phyloP scores from a whole-genome alignment of 2,329 filamentous ascomycete genomes.

The Periconia sp. region DNA sequence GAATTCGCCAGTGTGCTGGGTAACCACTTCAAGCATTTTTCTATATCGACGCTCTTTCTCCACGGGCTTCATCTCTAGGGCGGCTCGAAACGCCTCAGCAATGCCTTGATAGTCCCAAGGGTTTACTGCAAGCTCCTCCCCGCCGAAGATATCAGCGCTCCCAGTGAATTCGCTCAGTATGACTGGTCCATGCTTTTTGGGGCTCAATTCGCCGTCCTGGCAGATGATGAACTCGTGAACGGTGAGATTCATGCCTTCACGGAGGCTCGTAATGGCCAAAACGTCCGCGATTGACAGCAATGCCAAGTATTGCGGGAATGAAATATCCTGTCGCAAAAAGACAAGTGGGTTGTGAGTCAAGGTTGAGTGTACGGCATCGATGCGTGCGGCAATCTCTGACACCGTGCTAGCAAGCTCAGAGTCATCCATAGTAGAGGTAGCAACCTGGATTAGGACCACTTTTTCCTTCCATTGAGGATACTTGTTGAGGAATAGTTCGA shows the following conservation, averaged over 20 bases:
- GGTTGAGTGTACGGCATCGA: conserved; percentile 90
- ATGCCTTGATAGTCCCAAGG: conserved; percentile 94
- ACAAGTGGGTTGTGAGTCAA: conserved; percentile 91
- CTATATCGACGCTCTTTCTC: conserved; percentile 79
- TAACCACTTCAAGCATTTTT: conserved; percentile 74
- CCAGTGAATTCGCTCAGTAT: conserved; percentile 96
- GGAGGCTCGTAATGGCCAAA: conserved; percentile 91
- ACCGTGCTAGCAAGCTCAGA: conserved; percentile 86
- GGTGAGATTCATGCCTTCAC: conserved; percentile 96
- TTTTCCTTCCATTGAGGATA: conserved; percentile 88
- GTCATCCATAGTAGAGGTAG: conserved; percentile 87
- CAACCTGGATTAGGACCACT: conserved; percentile 90
- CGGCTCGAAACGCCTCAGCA: conserved; percentile 81
- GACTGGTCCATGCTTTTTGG: conserved; percentile 83
- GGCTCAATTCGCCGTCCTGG: conserved; percentile 76
- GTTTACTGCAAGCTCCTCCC: conserved; percentile 84
- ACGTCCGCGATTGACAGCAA: conserved; percentile 88
- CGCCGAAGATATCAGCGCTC: conserved; percentile 82
- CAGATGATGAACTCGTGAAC: conserved; percentile 94
- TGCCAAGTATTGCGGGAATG: conserved; percentile 91
- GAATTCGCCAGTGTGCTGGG: conserved; percentile 80
- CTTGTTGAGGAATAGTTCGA: conserved; percentile 91
- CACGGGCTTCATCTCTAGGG: conserved; percentile 77
- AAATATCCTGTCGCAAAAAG: conserved; percentile 93
- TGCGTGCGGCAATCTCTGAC: conserved; percentile 91